Evolutionary conservation across 192 early-diverging fungal genomes (phyloP), one percentile per base, ranked within the genome.

Genomic region (Phycomyces blakesleeanus): DNA sequence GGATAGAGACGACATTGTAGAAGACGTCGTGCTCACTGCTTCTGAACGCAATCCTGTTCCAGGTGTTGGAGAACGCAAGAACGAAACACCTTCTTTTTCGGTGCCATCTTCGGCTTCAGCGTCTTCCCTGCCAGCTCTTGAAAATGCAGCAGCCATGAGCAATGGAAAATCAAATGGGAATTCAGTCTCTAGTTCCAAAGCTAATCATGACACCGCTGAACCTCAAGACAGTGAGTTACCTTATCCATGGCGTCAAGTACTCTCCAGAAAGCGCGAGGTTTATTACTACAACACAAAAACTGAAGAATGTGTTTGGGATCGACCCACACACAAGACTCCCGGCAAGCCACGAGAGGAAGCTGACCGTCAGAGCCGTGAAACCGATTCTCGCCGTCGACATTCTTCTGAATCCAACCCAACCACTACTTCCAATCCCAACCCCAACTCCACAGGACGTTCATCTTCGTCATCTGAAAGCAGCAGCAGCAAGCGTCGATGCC

Each of bases 281-380:
- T 61, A 61, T 24, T 61, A 61, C 25, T 61, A 61, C 42, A 61
- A 61, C n/a, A 44, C 39, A 52, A 52, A 47, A 16, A 49, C 40
- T 8, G 38, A 47, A 29, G 25, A 51, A n/a, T 42, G 60, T 37
- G 18, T 52, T 15, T 61, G 60, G 60, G 49, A 61, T 21, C 16
- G 27, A 20, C 60, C 60, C 34, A 50, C 47, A 21, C 8, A 27
- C 22, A n/a, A 55, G 27, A 26, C 26, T n/a, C n/a, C n/a, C 16
- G 1, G 16, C 22, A 16, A 14, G 3, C 18, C 3, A 53, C 18
- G 3, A 10, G 6, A 5, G 24, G 51, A 53, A 53, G 3, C 12
- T n/a, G 44, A 47, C 11, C 18, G 29, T 7, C 29, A 34, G 29
- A 34, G 29, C 7, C 29, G 29, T 34, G 29, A 34, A n/a, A n/a